phyloP scores from a whole-genome alignment of 768 basidiomycete genomes.

The Lentinus brumalis region DNA sequence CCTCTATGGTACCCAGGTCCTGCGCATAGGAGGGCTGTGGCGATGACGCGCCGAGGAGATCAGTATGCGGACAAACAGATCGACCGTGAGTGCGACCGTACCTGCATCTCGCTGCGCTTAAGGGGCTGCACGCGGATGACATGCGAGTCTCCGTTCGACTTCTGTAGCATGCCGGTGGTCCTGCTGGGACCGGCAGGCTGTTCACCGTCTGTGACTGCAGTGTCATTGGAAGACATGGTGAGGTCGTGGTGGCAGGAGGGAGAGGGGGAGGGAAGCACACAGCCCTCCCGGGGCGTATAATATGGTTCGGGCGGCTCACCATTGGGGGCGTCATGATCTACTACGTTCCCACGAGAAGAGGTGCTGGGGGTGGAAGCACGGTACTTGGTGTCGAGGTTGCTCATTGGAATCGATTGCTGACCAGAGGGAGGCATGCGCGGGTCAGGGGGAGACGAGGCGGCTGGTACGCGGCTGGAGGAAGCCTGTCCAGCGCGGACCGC shows the following conservation, averaged over 20 bases:
- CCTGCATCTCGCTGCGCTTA: conserved; percentile 88
- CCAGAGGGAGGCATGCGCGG: neutral
- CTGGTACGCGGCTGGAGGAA: too few species aligned
- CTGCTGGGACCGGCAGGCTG: conserved; percentile 4
- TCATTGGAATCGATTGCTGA: neutral
- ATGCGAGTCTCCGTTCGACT: conserved; percentile 29
- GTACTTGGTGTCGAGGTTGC: conserved; percentile 1
- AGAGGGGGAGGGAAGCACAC: conserved; percentile 1
- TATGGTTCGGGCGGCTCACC: conserved; percentile 43
- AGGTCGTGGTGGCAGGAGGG: conserved; percentile 4
- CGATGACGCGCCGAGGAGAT: conserved; percentile 1
- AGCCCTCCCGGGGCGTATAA: neutral
- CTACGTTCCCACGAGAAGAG: conserved; percentile 1
- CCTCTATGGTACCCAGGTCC: conserved; percentile 73
- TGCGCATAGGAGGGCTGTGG: conserved; percentile 89
- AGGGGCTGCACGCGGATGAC: conserved; percentile 84
- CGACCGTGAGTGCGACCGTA: conserved; percentile 31
- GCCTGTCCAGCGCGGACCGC: too few species aligned
- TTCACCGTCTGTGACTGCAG: conserved; percentile 65
- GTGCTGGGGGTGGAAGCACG: neutral
- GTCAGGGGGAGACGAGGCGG: too few species aligned
- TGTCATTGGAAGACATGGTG: conserved; percentile 21
- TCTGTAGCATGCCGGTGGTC: conserved; percentile 4
- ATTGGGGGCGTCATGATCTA: conserved; percentile 51
- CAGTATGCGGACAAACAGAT: conserved; percentile 6